Evolutionary conservation across 495 filamentous ascomycete genomes (phyloP), one percentile per base, ranked within the genome.

Genomic region (Bathelium albidoporum): DNA sequence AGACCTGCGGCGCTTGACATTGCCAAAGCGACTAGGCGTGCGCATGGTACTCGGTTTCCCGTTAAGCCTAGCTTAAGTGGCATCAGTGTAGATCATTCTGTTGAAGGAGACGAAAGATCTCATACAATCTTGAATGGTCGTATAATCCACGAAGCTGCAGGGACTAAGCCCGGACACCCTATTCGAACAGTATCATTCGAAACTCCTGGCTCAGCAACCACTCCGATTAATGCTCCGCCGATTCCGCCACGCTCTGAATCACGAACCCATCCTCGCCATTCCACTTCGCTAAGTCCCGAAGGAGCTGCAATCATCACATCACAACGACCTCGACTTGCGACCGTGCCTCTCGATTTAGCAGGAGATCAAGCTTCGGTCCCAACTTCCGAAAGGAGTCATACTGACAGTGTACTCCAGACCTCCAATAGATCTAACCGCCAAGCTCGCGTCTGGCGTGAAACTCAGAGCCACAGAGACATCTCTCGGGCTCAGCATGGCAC

Each of bases 61-160:
- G 85, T 95, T 62, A 88, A 87, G 60, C 87, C 90, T 41, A 88
- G 89, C 71, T 82, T 82, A 32, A 79, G 73, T 62, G 76, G 72
- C 29, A 74, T 75, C 24, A 55, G 49, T 29, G 24, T 55, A 12
- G 49, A 55, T 55, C 49, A 26, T 24, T 26, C 49, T 29, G 49
- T 16, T 9, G 49, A 55, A 55, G 49, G 22, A 55, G 49, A 55
- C 9, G 49, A 55, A 11, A 55, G 29, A 29, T 11, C 5, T 55
- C 12, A 20, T 55, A 20, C 49, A 7, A 55, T n/a, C 49, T 55
- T 29, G 10, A 55, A 3, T 10, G 24, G 49, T 11, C 49, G 49
- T 55, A 16, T 24, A 10, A 55, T 55, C 20, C 49, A 55, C 24
- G 49, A 55, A 9, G 24, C 24, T 26, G 5, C 20, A 28, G 49